A percentile compares a stretch with the other conserved stretches of the same genome.
These are phyloP conservation scores for Neonectria magnoliae DNA, from an alignment of 2,329 filamentous ascomycete genomes.

Conservation along the genomic window DNA sequence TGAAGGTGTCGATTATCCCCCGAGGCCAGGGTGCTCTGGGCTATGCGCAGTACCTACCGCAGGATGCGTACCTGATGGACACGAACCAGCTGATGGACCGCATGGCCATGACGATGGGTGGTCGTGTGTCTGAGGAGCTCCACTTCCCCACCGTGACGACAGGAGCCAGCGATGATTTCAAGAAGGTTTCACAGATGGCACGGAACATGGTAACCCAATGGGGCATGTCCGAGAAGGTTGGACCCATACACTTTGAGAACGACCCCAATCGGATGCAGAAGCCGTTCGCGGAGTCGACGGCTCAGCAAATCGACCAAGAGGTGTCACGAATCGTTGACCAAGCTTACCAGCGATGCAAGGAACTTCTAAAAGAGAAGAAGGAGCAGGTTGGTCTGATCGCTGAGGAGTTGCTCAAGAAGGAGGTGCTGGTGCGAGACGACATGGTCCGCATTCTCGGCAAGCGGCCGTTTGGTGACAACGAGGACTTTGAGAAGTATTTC, in stretches of 20 bases:
- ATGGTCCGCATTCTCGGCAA: conserved; percentile 88
- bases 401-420: conserved; percentile 91
- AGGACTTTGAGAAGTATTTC: conserved; percentile 97
- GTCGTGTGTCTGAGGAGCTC: conserved; percentile 92
- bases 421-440: conserved; percentile 90
- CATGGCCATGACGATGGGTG: conserved; percentile 99
- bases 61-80: conserved; percentile 95
- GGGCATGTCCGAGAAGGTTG: conserved; percentile 96
- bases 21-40: conserved; percentile 92
- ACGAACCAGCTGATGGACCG: conserved; percentile 97
- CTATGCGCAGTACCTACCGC: conserved; percentile 96
- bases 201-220: conserved; percentile 99
- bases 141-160: conserved; percentile 97
- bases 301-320: conserved; percentile 89
- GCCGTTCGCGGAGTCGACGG: conserved; percentile 95
- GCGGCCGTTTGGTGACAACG: conserved; percentile 81
- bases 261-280: conserved; percentile 86
- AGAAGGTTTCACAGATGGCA: conserved; percentile 96
- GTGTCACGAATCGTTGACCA: conserved; percentile 91
- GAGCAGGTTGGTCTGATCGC: conserved; percentile 88
- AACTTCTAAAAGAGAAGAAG: conserved; percentile 86
- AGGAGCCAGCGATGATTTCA: conserved; percentile 96
- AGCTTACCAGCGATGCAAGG: conserved; percentile 90
- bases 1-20: conserved; percentile 98
- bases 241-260: conserved; percentile 90